Evolutionary conservation across 2,329 filamentous ascomycete genomes (phyloP).

Genomic region (Aspergillus spinulosporus): DNA sequence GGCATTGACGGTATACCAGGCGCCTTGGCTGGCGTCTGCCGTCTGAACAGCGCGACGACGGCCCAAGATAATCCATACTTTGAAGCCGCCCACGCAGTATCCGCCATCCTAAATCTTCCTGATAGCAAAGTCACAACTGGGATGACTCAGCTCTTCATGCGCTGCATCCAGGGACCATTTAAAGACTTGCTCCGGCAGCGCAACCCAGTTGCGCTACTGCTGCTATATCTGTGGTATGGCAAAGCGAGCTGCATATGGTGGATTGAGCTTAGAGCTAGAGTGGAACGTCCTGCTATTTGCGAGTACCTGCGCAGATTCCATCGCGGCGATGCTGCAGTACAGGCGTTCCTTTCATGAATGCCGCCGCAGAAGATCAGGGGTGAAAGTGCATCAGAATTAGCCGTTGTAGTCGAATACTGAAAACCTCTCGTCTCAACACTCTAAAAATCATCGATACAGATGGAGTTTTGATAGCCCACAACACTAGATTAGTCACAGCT

Average conservation of each 20-base stretch:
- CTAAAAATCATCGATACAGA: too few relatives aligned
- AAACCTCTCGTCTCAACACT: too few relatives aligned
- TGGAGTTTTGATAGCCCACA: too few relatives aligned
- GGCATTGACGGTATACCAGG: constrained; percentile 26
- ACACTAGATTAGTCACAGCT: too few relatives aligned
- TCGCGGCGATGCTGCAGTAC: constrained; percentile 16
- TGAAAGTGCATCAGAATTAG: too few relatives aligned
- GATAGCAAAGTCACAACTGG: constrained; percentile 29
- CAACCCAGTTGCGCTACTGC: constrained; percentile 43
- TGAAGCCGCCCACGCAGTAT: constrained; percentile 39
- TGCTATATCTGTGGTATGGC: constrained; percentile 48
- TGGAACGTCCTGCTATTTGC: constrained; percentile 48
- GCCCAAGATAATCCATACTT: constrained; percentile 40
- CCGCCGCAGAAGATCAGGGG: too few relatives aligned
- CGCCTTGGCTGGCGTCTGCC: constrained; percentile 26
- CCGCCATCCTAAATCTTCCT: constrained; percentile 30
- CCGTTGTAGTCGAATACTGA: too few relatives aligned
- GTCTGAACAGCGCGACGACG: constrained; percentile 19
- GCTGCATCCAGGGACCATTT: constrained; percentile 38
- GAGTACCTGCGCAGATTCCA: constrained; percentile 31
- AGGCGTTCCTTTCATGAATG: too few relatives aligned
- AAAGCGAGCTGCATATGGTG: constrained; percentile 49
- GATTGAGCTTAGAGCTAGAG: constrained; percentile 44
- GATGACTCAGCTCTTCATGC: constrained; percentile 36
- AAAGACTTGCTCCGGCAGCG: constrained; percentile 32